Conservation (phyloP, 1,139 yeast genomes). For the Arxiozyma bovina region DNA sequence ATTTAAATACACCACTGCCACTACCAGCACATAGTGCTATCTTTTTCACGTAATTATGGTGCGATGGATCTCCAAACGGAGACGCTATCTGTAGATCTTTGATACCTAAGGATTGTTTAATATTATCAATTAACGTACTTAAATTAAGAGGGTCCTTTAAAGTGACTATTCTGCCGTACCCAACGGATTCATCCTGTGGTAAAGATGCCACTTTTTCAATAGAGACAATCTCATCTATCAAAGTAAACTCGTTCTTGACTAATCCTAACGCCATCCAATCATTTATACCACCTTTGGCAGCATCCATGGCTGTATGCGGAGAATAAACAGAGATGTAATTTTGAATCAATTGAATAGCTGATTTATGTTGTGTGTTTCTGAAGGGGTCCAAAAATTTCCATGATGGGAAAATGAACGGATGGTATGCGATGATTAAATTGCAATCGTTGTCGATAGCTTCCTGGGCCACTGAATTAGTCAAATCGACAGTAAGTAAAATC, state of each 20-base stretch:
- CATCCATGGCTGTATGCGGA: slow-evolving; percentile 95
- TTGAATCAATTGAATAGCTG: slow-evolving; percentile 62
- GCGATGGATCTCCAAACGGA: slow-evolving; percentile 28
- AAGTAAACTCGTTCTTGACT: slow-evolving; percentile 26
- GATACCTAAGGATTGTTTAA: slow-evolving; percentile 50
- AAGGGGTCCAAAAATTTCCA: slow-evolving; percentile 60
- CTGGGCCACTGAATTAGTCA: slow-evolving; percentile 73
- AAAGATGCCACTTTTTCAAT: slow-evolving; percentile 32
- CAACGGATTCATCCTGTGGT: slow-evolving; percentile 39
- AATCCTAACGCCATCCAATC: slow-evolving; percentile 77
- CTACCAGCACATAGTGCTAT: slow-evolving; percentile 97
- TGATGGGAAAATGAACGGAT: slow-evolving; percentile 88
- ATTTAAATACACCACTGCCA: slow-evolving; percentile 55
- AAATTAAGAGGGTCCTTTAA: slow-evolving; percentile 41
- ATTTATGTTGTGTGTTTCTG: slow-evolving; percentile 68
- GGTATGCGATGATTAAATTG: slow-evolving; percentile 72
- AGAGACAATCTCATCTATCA: slow-evolving; percentile 26
- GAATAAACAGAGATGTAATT: slow-evolving; percentile 79
- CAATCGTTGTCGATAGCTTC: slow-evolving; percentile 58
- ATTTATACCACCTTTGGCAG: slow-evolving; percentile 84
- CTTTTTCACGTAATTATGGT: slow-evolving; percentile 35
- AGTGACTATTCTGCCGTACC: slow-evolving; percentile 72
- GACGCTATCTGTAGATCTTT: slow-evolving; percentile 58
- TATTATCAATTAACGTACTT: slow-evolving; percentile 39
- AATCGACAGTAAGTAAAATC: slow-evolving; percentile 72